Conservation (phyloP, 345 rosid genomes). For the Camelina sativa region DNA sequence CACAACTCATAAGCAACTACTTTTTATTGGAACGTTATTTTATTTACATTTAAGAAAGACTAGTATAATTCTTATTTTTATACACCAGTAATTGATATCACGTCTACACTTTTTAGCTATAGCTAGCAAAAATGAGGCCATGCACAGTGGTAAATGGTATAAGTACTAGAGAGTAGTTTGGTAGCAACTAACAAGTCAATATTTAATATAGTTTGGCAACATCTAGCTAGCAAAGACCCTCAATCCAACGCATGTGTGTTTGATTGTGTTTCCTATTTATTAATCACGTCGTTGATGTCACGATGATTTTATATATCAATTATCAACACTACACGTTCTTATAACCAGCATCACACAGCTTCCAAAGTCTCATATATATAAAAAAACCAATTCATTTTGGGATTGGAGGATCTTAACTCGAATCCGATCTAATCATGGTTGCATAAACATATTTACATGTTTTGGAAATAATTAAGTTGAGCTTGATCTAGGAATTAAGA, state of each 20-base stretch:
- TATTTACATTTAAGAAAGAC: not conserved
- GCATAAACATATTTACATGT: too few species aligned
- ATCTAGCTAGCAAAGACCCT: slow-evolving; percentile 30
- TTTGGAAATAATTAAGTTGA: too few species aligned
- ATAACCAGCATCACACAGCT: not conserved
- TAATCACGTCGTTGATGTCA: slow-evolving; percentile 17
- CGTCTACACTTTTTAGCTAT: slow-evolving; percentile 1
- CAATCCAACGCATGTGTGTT: slow-evolving; percentile 32
- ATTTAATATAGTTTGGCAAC: slow-evolving; percentile 28
- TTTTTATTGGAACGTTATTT: not conserved
- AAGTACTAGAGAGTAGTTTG: slow-evolving; percentile 9
- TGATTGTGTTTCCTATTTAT: slow-evolving; percentile 1
- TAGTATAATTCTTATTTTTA: not conserved
- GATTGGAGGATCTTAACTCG: not conserved
- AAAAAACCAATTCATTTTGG: not conserved
- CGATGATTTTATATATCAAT: not conserved
- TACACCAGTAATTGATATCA: not conserved
- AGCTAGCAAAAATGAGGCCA: slow-evolving; percentile 31
- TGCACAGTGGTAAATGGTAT: slow-evolving; percentile 6
- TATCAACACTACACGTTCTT: not conserved
- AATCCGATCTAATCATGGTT: too few species aligned
- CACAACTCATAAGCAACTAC: not conserved
- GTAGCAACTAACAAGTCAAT: slow-evolving; percentile 25
- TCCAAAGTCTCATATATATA: not conserved
- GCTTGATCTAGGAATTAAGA: too few species aligned